Percentiles rank a stretch among this genome's conserved stretches.
Evolutionary conservation across 352 stramenopile species (phyloP).

Genomic region (Saprolegnia parasitica): DNA sequence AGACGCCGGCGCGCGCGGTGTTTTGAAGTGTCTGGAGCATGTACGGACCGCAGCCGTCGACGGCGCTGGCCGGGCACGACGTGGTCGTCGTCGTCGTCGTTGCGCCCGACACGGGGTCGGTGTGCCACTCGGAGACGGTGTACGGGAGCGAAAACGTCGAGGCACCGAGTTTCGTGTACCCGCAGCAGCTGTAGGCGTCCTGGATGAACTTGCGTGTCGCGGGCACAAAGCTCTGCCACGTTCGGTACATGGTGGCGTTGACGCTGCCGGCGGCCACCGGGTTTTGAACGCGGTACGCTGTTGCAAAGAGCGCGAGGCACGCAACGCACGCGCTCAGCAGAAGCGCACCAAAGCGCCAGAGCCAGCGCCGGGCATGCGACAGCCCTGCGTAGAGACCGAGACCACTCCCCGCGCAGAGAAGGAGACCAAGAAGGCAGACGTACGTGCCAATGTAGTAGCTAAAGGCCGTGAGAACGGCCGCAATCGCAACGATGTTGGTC

Average conservation of each 20-base stretch:
- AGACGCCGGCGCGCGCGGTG: slow-evolving; percentile 28
- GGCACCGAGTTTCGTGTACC: slow-evolving; percentile 37
- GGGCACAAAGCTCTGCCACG: slow-evolving; percentile 29
- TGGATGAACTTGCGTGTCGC: slow-evolving; percentile 46
- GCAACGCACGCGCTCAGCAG: slow-evolving; percentile 15
- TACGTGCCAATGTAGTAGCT: slow-evolving; percentile 52
- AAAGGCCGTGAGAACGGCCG: slow-evolving; percentile 49
- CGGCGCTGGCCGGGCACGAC: slow-evolving; percentile 30
- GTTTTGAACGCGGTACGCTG: slow-evolving; percentile 35
- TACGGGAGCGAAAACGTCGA: slow-evolving; percentile 35
- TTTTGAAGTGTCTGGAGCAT: slow-evolving; percentile 39
- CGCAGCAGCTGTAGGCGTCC: slow-evolving; percentile 47
- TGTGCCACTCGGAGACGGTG: slow-evolving; percentile 27
- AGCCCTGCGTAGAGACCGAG: slow-evolving; percentile 37
- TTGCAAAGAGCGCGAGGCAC: slow-evolving; percentile 38
- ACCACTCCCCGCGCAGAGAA: slow-evolving; percentile 37
- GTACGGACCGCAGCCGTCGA: slow-evolving; percentile 31
- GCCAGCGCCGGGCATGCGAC: slow-evolving; percentile 30
- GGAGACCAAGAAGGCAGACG: slow-evolving; percentile 38
- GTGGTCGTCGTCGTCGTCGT: slow-evolving; percentile 9
- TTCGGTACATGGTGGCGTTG: slow-evolving; percentile 22
- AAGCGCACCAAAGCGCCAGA: slow-evolving; percentile 35
- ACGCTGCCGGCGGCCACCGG: neutral
- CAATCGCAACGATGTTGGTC: slow-evolving; percentile 64
- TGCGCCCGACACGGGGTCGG: neutral